Base-by-base conservation (phyloP, 768 basidiomycete genomes). In the Boletellus ananas region DNA sequence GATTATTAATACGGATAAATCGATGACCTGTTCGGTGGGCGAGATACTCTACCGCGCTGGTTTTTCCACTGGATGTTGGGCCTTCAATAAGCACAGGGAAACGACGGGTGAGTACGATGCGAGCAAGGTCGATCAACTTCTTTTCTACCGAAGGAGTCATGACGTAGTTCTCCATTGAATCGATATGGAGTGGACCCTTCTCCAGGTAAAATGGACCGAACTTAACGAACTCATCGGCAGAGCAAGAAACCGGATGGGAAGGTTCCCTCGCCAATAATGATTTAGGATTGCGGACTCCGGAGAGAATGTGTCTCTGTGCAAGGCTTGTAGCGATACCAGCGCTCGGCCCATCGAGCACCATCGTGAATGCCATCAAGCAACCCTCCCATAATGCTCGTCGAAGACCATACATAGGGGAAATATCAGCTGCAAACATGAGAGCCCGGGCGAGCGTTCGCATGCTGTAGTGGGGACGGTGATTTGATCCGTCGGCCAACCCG, bases 1-100 rank as follows among this genome's bases (percentile, higher is more conserved):
- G 96, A 61, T 99, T 99, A 73, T 99, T 99, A 77, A 99, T 97
- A 35, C 96, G 90, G 27, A 99, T 84, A 68, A 97, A 98, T 33
- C 80, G 83, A 72, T 99, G 96, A 0, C 96, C 95, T 0, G 94
- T 96, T 48, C 88, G 79, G 53, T 81, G 82, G 6, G 96, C 95
- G 25, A 99, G 80, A 67, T 94, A 98, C 70, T 97, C 94, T 39
- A 99, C 84, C 1, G 95, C 90, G 58, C 91, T 94, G 3, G 96
- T 99, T 74, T 99, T 99, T 34, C 96, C 96, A 49, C 87, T 89
- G 1, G 96, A 98, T 0, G 96, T 99, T 0, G 95, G 96, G 2
- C 96, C 96, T 72, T 99, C 95, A 49, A 99, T 95, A 10, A 99
- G 77, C 14, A 99, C 87, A 3, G 96, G 96, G 59, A 95, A 97